Percentiles rank a stretch among this genome's conserved stretches.
Conservation (phyloP, 2,329 filamentous ascomycete species). For the Colletotrichum chlorophyti region DNA sequence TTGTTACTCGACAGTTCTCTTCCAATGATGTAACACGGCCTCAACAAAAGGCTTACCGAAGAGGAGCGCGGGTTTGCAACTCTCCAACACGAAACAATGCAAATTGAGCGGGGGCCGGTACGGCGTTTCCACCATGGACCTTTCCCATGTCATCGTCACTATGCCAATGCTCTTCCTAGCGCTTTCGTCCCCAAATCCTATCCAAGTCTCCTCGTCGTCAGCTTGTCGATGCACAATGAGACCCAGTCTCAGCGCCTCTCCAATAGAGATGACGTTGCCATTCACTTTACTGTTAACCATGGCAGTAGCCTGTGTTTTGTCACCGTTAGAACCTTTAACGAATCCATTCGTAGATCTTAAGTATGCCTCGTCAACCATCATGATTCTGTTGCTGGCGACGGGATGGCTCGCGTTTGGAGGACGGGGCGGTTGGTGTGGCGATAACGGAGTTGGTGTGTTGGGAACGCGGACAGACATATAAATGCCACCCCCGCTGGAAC, state of each 20-base stretch:
- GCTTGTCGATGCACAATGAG: background rate
- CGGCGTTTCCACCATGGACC: background rate
- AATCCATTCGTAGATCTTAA: background rate
- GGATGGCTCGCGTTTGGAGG: no score
- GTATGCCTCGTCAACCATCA: background rate
- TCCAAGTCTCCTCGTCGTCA: background rate
- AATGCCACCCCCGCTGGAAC: no score
- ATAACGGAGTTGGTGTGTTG: no score
- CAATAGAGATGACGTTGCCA: background rate
- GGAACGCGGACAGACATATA: no score
- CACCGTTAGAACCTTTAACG: no score
- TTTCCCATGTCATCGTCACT: background rate
- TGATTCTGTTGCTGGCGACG: background rate
- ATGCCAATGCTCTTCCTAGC: background rate
- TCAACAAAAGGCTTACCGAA: background rate
- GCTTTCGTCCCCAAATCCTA: background rate
- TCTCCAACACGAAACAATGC: background rate
- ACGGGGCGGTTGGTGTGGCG: no score
- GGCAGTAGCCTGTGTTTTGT: background rate
- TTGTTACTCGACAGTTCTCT: no score
- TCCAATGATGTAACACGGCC: no score
- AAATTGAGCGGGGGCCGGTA: background rate
- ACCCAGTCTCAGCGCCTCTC: background rate
- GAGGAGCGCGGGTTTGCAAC: background rate
- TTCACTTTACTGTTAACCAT: background rate